Percentiles rank a stretch among this genome's conserved stretches.
Evolutionary conservation across 2,329 filamentous ascomycete species (phyloP).

Genomic region (Talaromyces sp.): DNA sequence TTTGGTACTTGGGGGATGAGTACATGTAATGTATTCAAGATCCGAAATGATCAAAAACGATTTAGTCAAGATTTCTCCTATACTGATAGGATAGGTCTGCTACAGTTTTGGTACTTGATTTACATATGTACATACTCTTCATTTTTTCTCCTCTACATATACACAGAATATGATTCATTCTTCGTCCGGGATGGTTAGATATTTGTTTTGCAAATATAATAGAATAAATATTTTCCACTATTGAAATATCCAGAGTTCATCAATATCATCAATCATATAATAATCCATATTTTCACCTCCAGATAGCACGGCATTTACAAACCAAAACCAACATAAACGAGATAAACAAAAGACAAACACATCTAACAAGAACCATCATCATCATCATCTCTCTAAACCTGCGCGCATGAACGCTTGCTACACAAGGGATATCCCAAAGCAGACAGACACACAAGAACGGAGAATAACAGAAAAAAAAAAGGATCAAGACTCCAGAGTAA

Average conservation of each 20-base stretch:
- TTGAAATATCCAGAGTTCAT: neutral
- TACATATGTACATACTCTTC: no score
- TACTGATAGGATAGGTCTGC: no score
- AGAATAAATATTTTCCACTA: no score
- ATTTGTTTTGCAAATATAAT: no score
- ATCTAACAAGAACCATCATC: neutral
- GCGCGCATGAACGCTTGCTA: conserved; percentile 1
- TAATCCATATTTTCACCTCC: neutral
- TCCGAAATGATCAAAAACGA: no score
- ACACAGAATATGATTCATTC: no score
- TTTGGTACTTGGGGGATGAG: no score
- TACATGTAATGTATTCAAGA: no score
- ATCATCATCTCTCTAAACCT: neutral
- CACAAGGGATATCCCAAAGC: conserved; percentile 1
- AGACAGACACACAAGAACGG: neutral
- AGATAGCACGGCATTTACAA: neutral
- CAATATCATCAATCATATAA: neutral
- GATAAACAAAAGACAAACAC: neutral
- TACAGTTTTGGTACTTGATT: no score
- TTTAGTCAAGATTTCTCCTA: no score
- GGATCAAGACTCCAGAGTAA: conserved; percentile 25
- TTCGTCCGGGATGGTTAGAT: no score
- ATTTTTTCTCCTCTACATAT: no score
- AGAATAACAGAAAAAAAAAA: neutral
- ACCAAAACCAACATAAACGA: neutral